These are phyloP conservation scores for Solanum sejunctum DNA, from an alignment of 257 asterid species.

Conservation along the genomic window DNA sequence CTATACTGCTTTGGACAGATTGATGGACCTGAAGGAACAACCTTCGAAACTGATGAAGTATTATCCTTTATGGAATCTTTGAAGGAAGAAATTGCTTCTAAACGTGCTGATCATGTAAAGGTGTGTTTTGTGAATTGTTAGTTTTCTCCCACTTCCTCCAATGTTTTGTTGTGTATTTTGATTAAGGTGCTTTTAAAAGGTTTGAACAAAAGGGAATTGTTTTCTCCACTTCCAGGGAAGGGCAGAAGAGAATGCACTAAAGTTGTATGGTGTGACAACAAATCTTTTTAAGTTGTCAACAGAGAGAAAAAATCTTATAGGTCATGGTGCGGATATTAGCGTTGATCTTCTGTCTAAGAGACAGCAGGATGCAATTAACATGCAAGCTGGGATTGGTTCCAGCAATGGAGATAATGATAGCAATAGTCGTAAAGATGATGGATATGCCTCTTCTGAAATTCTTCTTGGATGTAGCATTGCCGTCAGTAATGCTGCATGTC, in stretches of 20 bases:
- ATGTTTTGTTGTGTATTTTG: constrained; percentile 2
- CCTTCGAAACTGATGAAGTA: constrained; percentile 30
- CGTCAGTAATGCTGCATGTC: constrained; percentile 77
- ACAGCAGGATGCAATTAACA: constrained; percentile 74
- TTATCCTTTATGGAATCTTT: constrained; percentile 42
- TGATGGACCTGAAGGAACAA: constrained; percentile 22
- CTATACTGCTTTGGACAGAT: constrained; percentile 27
- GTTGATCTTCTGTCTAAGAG: constrained; percentile 74
- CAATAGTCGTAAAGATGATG: constrained; percentile 72
- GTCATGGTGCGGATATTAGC: constrained; percentile 29
- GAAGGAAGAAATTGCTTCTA: constrained; percentile 42
- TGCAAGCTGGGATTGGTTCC: constrained; percentile 64
- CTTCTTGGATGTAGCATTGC: constrained; percentile 89
- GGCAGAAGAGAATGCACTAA: constrained; percentile 51
- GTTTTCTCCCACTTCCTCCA: neutral
- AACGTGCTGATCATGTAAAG: constrained; percentile 53
- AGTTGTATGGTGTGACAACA: constrained; percentile 41
- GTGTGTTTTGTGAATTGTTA: constrained; percentile 16
- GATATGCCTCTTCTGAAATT: constrained; percentile 73
- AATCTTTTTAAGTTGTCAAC: constrained; percentile 36
- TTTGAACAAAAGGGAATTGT: neutral
- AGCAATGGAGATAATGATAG: constrained; percentile 55
- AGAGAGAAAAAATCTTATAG: constrained; percentile 46
- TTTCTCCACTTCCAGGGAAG: constrained; percentile 42
- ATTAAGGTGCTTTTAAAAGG: neutral